A percentile compares a stretch with the other conserved stretches of the same genome.
Conservation (phyloP, 495 filamentous ascomycete species). For the Aspergillus hancockii region DNA sequence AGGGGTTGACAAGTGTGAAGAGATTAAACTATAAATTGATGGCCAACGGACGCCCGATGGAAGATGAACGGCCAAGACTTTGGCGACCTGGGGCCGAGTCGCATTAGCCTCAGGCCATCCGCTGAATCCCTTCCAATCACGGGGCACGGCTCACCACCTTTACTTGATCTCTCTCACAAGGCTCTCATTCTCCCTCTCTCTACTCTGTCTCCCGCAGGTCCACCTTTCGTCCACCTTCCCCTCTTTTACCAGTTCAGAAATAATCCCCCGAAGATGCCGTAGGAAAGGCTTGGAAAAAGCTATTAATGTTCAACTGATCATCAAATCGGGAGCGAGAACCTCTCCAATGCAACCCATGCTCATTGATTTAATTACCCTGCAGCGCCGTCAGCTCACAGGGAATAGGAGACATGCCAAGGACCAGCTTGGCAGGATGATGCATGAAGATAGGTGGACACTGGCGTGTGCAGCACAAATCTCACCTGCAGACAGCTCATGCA, state of each 20-base stretch:
- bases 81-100: background rate
- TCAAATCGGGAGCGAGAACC: background rate
- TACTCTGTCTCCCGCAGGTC: background rate
- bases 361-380: background rate
- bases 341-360: background rate
- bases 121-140: conserved; percentile 1
- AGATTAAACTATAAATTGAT: background rate
- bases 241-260: background rate
- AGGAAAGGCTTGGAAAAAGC: background rate
- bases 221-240: background rate
- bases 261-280: background rate
- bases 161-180: background rate
- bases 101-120: conserved; percentile 4
- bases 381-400: conserved; percentile 6
- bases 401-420: conserved; percentile 8
- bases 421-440: conserved; percentile 6
- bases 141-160: background rate
- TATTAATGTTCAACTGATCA: background rate
- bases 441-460: background rate
- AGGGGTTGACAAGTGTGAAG: background rate
- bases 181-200: background rate
- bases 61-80: conserved; percentile 2
- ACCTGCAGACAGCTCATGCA: conserved; percentile 9
- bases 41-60: conserved; percentile 7
- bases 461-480: background rate